These are phyloP conservation scores for Xylaria venustula DNA, from an alignment of 495 filamentous ascomycete genomes.

Conservation along the genomic window DNA sequence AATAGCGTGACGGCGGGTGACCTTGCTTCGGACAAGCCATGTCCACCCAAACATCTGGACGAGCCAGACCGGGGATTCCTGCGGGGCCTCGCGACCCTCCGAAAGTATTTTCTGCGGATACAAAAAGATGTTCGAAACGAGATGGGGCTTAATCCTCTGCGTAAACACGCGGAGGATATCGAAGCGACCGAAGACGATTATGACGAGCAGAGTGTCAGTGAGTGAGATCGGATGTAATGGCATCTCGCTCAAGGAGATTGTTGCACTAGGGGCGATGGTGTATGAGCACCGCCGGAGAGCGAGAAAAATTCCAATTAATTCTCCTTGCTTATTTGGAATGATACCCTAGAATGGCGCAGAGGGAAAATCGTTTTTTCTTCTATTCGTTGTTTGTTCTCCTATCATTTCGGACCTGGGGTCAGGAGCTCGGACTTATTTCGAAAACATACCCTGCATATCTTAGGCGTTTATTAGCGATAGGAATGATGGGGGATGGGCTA, in stretches of 20 bases:
- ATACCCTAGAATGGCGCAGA: constrained; percentile 21
- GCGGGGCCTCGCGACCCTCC: constrained; percentile 74
- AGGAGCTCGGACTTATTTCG: constrained; percentile 2
- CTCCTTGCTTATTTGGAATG: constrained; percentile 9
- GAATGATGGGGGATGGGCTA: not conserved
- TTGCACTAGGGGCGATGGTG: no score
- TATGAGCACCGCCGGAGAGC: constrained; percentile 11
- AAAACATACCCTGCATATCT: constrained; percentile 13
- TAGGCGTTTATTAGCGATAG: constrained; percentile 13
- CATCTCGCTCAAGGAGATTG: not conserved
- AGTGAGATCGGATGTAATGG: constrained; percentile 18
- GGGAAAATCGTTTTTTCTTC: constrained; percentile 9
- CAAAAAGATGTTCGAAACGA: constrained; percentile 72
- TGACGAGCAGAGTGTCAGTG: constrained; percentile 39
- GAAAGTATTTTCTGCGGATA: constrained; percentile 84
- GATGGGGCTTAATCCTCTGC: constrained; percentile 32
- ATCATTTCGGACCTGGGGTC: constrained; percentile 1
- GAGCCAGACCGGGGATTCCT: constrained; percentile 89
- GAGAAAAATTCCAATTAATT: constrained; percentile 17
- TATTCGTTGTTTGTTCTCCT: constrained; percentile 10
- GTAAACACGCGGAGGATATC: constrained; percentile 41
- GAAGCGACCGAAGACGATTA: constrained; percentile 33
- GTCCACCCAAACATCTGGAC: constrained; percentile 76
- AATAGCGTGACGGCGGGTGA: constrained; percentile 94
- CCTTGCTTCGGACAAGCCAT: constrained; percentile 58